Evolutionary conservation across 371 early-diverging fungal species (phyloP), one percentile per base, ranked within the genome.

Genomic region (Mucor sp.): DNA sequence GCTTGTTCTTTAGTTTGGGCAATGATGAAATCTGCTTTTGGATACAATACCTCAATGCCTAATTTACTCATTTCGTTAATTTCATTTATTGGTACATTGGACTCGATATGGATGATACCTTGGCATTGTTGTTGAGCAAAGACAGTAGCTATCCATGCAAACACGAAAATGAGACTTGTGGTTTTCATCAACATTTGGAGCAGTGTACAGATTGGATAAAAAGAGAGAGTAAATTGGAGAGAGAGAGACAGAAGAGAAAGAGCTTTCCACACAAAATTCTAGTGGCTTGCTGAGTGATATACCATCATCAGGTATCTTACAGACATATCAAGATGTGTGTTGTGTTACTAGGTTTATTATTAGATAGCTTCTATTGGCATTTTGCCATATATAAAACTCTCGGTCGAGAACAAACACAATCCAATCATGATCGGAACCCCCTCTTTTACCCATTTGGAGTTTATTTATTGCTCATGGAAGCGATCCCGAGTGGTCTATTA

Each of bases 11-110:
- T 58, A 30, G 60, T 35, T 66, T 33, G 59, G 37, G 59, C 66
- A 59, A 66, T 66, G 19, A 66, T 58, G 37, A 60, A 27, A 66
- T 60, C 66, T 28, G 66, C 59, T 66, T 66, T 66, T 35, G 66
- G 66, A 39, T 66, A 66, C 59, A 66, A 60, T 6, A 66, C 47
- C 17, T 66, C 60, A 19, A 66, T 28, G 27, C 60, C 66, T 66
- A 66, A 44, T 60, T 48, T 37, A 25, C 21, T 43, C 11, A 19
- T 15, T 12, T 41, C 3, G 12, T 39, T 19, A 39, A 43, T 60
- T 60, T 27, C 44, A 19, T 44, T 19, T 44, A 44, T 14, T 37
- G 37, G 14, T 44, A 7, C 44, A 44, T 44, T 25, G 21, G 48
- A 2, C 23, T 62, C 33, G 11, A 21, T 33, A 32, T 62, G 33